These are phyloP conservation scores for Phytopythium helicoides DNA, from an alignment of 352 stramenopile genomes.

Conservation along the genomic window DNA sequence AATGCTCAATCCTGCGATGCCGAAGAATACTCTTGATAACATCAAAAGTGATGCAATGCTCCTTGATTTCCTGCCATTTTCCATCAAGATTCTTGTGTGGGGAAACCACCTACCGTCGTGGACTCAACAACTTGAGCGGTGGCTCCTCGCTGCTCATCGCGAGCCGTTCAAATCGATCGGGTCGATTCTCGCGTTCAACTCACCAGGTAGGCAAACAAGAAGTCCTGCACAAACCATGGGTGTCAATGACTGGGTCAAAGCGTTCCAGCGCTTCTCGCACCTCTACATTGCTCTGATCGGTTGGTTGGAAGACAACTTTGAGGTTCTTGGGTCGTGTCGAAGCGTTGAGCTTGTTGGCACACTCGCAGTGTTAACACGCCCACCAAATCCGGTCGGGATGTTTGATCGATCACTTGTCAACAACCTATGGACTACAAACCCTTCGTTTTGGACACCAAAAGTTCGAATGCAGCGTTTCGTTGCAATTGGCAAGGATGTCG, in stretches of 20 bases:
- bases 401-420: conserved; percentile 5
- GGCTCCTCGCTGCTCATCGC: conserved; percentile 34
- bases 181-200: conserved; percentile 7
- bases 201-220: neutral
- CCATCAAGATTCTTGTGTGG: conserved; percentile 30
- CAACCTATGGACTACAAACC: neutral
- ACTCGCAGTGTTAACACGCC: conserved; percentile 6
- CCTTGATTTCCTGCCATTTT: conserved; percentile 25
- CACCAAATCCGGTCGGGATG: neutral
- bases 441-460: neutral
- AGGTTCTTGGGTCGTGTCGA: conserved; percentile 30
- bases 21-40: neutral
- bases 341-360: conserved; percentile 32
- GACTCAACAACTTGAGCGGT: conserved; percentile 31
- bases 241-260: neutral
- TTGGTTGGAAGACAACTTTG: conserved; percentile 27
- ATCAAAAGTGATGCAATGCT: conserved; percentile 4
- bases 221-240: conserved; percentile 11
- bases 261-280: conserved; percentile 30
- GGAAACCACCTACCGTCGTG: conserved; percentile 40
- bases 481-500: conserved; percentile 1
- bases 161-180: conserved; percentile 27
- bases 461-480: conserved; percentile 1
- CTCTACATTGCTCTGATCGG: conserved; percentile 37
- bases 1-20: conserved; percentile 10